Base-by-base conservation (phyloP, 495 filamentous ascomycete species). In the Tuber magnatum region DNA sequence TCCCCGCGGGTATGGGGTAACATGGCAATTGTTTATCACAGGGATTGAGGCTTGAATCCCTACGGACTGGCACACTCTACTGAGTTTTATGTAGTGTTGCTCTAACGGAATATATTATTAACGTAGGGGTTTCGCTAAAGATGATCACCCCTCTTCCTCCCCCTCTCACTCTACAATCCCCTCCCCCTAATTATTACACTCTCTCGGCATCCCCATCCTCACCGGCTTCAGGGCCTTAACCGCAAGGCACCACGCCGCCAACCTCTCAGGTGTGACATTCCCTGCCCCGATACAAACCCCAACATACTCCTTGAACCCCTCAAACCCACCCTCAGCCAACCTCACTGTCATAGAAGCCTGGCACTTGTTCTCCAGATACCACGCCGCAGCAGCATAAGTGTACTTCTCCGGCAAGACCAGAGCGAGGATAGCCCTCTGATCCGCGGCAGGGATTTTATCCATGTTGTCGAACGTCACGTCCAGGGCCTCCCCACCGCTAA, bases 291-390 rank as follows among this genome's bases (percentile, higher is more conserved):
- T 87, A 83, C 92, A 95, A 8, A 61, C 81, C 82, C 72, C 73
- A 40, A 94, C 86, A 86, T 93, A 97, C 8, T 80, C 82, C 46
- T 80, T 42, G 85, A 88, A 94, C 0, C 89, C 92, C 0, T 75
- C 85, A 81, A 90, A 85, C 35, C 81, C 84, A 2, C 86, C 89
- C 18, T 75, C 72, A 77, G 85, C 83, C 78, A 94, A 84, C 32
- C 80, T 84, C 6, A 70, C 28, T 68, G 86, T 81, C 51, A 90
- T 85, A 10, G 80, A 82, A 7, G 74, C 28, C 0, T 75, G 71
- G 83, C 93, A 96, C 83, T 93, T 86, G 2, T 86, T 91, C 8
- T 82, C 88, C 61, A 92, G 76, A 80, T 91, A 95, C 93, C 93
- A 97, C 5, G 89, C 88, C 35, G 87, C 93, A 42, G 86, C 88